A percentile compares a stretch with the other conserved stretches of the same genome.
phyloP scores from a whole-genome alignment of 73 alveolate species.

The Stentor coeruleus region DNA sequence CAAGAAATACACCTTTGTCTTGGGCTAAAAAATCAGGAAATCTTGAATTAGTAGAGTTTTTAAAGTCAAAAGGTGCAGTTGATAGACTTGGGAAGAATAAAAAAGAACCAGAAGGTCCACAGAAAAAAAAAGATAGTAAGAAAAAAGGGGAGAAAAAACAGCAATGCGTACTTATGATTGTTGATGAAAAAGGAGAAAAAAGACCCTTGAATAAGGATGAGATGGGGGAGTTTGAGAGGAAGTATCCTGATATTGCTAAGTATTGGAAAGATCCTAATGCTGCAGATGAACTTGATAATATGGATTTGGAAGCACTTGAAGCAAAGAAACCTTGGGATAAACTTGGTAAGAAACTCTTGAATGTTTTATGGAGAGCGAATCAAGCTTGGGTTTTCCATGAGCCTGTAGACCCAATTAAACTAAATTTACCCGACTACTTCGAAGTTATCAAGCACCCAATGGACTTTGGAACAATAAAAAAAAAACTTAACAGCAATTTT shows the following conservation, averaged over 20 bases:
- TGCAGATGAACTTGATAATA: constrained; percentile 30
- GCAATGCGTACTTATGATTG: neutral
- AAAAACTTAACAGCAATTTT: constrained; percentile 49
- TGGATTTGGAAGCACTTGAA: neutral
- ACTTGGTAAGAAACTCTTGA: constrained; percentile 70
- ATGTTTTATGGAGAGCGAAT: constrained; percentile 81
- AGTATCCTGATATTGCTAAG: constrained; percentile 48
- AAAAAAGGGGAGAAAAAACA: neutral
- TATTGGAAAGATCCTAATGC: constrained; percentile 10
- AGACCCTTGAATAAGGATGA: constrained; percentile 37
- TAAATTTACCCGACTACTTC: constrained; percentile 82
- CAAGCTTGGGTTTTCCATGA: constrained; percentile 84
- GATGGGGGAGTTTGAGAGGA: constrained; percentile 28
- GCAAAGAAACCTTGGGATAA: constrained; percentile 63
- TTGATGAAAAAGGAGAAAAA: constrained; percentile 43
- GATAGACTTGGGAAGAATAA: too few species aligned
- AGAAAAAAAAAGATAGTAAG: neutral
- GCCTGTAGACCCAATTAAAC: constrained; percentile 87
- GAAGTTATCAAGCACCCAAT: constrained; percentile 90
- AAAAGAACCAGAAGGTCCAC: too few species aligned
- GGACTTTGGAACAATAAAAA: constrained; percentile 92
- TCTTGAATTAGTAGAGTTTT: too few species aligned
- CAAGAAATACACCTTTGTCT: too few species aligned
- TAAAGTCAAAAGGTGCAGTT: too few species aligned
- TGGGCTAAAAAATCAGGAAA: too few species aligned